A percentile compares a stretch with the other conserved stretches of the same genome.
These are phyloP conservation scores for Calonectria pauciramosa DNA, from an alignment of 2,329 filamentous ascomycete species.

Conservation along the genomic window DNA sequence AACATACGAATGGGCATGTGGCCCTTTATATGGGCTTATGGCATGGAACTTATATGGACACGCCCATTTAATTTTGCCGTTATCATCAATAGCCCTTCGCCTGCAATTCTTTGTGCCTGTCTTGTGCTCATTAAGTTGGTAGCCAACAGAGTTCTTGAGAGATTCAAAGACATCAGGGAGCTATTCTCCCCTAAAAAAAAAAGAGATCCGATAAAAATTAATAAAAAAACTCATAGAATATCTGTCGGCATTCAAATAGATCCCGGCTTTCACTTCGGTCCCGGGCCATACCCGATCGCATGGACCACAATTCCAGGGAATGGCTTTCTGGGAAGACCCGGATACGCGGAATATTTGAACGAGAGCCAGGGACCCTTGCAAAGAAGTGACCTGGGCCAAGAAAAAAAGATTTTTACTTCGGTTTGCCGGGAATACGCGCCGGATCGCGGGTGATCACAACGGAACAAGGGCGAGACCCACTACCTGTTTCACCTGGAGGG, in stretches of 20 bases:
- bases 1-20: constrained; percentile 25
- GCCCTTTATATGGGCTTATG: constrained; percentile 29
- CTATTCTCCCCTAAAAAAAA: constrained; percentile 32
- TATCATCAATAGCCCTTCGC: constrained; percentile 32
- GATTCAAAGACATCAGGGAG: constrained; percentile 25
- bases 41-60: constrained; percentile 39
- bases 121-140: constrained; percentile 32
- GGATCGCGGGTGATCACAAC: background rate
- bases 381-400: background rate
- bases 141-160: constrained; percentile 16
- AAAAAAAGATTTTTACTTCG: background rate
- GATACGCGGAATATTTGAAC: background rate
- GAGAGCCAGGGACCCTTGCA: background rate
- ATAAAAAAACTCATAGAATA: constrained; percentile 33
- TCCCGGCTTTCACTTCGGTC: background rate
- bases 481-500: background rate
- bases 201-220: constrained; percentile 40
- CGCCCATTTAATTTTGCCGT: constrained; percentile 38
- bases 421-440: background rate
- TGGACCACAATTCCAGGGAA: too few relatives aligned
- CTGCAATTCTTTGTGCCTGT: constrained; percentile 34
- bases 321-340: background rate
- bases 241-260: constrained; percentile 38
- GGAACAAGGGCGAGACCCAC: background rate
- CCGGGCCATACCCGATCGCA: background rate